Conservation (phyloP, 768 basidiomycete species). For the Amanita muscaria region DNA sequence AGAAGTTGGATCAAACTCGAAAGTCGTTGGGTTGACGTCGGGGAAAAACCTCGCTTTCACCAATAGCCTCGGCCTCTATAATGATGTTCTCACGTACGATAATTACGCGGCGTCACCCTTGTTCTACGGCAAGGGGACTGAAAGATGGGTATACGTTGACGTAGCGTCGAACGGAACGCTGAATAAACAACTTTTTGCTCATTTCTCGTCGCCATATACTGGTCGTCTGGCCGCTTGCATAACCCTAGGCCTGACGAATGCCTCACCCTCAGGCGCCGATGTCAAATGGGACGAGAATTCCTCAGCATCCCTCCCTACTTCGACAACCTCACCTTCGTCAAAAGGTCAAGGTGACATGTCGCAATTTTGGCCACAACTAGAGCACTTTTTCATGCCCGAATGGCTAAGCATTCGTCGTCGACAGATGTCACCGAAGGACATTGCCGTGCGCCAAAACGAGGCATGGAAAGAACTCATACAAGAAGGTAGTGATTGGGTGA, state of each 20-base stretch:
- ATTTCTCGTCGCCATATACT: conserved; percentile 32
- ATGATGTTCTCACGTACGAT: conserved; percentile 50
- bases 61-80: conserved; percentile 41
- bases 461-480: conserved; percentile 57
- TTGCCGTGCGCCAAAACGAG: conserved; percentile 38
- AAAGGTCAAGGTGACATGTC: conserved; percentile 10
- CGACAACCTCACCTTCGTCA: no score
- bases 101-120: conserved; percentile 25
- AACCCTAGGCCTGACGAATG: conserved; percentile 47
- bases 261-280: conserved; percentile 35
- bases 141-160: conserved; percentile 53
- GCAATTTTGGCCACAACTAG: conserved; percentile 28
- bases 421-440: conserved; percentile 37
- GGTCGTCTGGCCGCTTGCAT: conserved; percentile 32
- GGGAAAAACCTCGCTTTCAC: conserved; percentile 47
- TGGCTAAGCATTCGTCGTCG: conserved; percentile 51
- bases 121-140: conserved; percentile 19
- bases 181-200: conserved; percentile 34
- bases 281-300: conserved; percentile 30
- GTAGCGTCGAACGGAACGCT: conserved; percentile 49
- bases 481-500: conserved; percentile 48
- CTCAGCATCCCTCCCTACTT: conserved; percentile 12
- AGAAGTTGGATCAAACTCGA: conserved; percentile 19
- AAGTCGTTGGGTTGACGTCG: conserved; percentile 55
- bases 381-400: conserved; percentile 62